Evolutionary conservation across 2,329 filamentous ascomycete genomes (phyloP).

Genomic region (Exophiala oligosperma): DNA sequence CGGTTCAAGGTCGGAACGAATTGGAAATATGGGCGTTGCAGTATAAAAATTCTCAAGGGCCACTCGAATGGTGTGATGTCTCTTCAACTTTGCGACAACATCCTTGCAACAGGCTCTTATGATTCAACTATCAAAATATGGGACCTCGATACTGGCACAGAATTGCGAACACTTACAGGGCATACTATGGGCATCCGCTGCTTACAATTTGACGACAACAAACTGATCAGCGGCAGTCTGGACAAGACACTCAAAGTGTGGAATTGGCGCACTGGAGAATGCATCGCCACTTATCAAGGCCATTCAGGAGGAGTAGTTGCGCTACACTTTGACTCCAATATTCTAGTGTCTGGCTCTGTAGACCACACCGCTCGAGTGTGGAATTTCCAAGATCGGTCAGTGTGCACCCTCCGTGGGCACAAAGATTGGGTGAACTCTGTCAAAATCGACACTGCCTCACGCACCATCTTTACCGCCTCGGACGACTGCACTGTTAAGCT

Average conservation of each 20-base stretch:
- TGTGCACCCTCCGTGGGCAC: conserved; percentile 79
- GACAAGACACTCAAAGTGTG: conserved; percentile 88
- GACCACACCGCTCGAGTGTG: conserved; percentile 90
- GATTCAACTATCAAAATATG: conserved; percentile 95
- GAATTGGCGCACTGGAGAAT: conserved; percentile 93
- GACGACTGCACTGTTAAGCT: conserved; percentile 90
- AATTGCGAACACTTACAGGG: conserved; percentile 78
- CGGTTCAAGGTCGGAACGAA: conserved; percentile 94
- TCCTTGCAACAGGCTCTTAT: conserved; percentile 91
- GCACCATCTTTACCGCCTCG: conserved; percentile 87
- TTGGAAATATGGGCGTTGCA: conserved; percentile 93
- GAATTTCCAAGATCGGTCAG: conserved; percentile 82
- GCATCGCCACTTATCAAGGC: conserved; percentile 75
- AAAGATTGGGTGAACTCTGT: conserved; percentile 97
- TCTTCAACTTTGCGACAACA: conserved; percentile 79
- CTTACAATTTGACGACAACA: conserved; percentile 88
- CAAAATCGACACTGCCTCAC: conserved; percentile 75
- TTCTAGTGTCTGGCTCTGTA: conserved; percentile 84
- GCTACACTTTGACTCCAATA: conserved; percentile 81
- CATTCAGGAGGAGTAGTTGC: conserved; percentile 83
- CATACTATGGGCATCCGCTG: conserved; percentile 83
- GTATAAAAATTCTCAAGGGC: conserved; percentile 78
- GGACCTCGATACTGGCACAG: conserved; percentile 85
- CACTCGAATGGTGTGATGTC: conserved; percentile 86
- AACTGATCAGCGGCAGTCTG: conserved; percentile 85